Evolutionary conservation across 805 yeast genomes (phyloP).

Genomic region (Cyberlindnera lachancei): DNA sequence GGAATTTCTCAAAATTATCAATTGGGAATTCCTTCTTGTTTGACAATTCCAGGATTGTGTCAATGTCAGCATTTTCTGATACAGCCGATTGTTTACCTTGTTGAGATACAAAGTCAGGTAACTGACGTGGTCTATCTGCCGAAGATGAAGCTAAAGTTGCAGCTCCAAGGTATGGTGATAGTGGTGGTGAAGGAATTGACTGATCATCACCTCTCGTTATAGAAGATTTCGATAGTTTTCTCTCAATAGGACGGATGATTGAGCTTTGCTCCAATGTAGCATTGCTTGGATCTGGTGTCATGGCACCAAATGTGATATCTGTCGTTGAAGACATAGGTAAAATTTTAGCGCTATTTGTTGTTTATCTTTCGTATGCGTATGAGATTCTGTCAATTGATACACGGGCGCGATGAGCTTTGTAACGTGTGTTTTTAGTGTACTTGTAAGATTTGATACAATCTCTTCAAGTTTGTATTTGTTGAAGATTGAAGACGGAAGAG

Average conservation of each 20-base stretch:
- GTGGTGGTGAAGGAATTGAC: constrained; percentile 38
- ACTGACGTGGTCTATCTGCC: constrained; percentile 7
- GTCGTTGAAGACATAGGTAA: constrained; percentile 9
- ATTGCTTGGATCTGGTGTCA: constrained; percentile 20
- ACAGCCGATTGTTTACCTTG: constrained; percentile 6
- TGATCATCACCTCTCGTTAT: constrained; percentile 20
- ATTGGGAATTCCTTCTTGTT: constrained; percentile 35
- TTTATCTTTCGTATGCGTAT: too few relatives aligned
- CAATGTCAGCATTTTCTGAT: constrained; percentile 8
- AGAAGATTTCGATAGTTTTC: constrained; percentile 22
- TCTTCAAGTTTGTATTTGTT: too few relatives aligned
- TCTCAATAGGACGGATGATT: constrained; percentile 10
- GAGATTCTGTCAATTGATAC: too few relatives aligned
- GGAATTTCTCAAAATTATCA: constrained; percentile 37
- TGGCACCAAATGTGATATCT: constrained; percentile 14
- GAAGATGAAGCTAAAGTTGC: constrained; percentile 1
- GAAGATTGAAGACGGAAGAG: too few relatives aligned
- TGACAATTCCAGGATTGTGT: constrained; percentile 11
- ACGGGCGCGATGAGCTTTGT: too few relatives aligned
- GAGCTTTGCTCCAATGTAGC: constrained; percentile 5
- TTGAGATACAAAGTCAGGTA: constrained; percentile 8
- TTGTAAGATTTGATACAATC: too few relatives aligned
- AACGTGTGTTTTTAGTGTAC: too few relatives aligned
- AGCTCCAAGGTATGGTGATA: constrained; percentile 32
- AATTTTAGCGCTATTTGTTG: too few relatives aligned